phyloP scores from a whole-genome alignment of 306 rosid genomes.

The Acacia confusa region DNA sequence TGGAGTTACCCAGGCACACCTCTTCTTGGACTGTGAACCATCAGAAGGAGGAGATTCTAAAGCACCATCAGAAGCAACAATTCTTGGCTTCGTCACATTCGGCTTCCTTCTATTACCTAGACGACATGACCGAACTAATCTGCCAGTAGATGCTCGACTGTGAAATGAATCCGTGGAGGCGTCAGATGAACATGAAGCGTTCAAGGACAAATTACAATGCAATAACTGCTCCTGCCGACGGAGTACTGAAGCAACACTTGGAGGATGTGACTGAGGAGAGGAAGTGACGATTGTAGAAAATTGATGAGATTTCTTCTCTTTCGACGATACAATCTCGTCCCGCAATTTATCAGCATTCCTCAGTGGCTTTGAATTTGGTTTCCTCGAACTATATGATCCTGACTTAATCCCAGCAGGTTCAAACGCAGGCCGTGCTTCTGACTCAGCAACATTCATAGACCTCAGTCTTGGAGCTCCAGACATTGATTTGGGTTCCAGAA shows the following conservation, averaged over 20 bases:
- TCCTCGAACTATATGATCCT: conserved; percentile 53
- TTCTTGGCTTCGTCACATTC: conserved; percentile 60
- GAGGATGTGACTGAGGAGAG: conserved; percentile 52
- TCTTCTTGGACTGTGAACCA: conserved; percentile 56
- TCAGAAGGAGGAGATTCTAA: conserved; percentile 53
- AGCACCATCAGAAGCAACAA: conserved; percentile 70
- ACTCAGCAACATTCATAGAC: conserved; percentile 81
- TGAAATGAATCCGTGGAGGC: conserved; percentile 87
- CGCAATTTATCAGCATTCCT: conserved; percentile 56
- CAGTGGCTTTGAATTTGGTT: conserved; percentile 55
- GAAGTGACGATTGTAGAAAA: conserved; percentile 37
- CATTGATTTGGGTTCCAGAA: conserved; percentile 37
- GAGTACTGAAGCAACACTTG: conserved; percentile 55
- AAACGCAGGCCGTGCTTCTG: conserved; percentile 70
- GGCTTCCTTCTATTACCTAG: conserved; percentile 64
- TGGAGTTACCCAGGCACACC: conserved; percentile 88
- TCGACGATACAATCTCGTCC: conserved; percentile 46
- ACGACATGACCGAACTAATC: conserved; percentile 65
- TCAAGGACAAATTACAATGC: conserved; percentile 67
- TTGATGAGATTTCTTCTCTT: conserved; percentile 59
- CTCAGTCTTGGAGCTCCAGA: conserved; percentile 81
- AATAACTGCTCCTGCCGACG: conserved; percentile 74
- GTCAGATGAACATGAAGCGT: conserved; percentile 84
- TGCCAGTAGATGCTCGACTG: conserved; percentile 81
- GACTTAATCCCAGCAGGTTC: conserved; percentile 77